Conservation (phyloP, 495 filamentous ascomycete species). For the Jackrogersella multiformis region DNA sequence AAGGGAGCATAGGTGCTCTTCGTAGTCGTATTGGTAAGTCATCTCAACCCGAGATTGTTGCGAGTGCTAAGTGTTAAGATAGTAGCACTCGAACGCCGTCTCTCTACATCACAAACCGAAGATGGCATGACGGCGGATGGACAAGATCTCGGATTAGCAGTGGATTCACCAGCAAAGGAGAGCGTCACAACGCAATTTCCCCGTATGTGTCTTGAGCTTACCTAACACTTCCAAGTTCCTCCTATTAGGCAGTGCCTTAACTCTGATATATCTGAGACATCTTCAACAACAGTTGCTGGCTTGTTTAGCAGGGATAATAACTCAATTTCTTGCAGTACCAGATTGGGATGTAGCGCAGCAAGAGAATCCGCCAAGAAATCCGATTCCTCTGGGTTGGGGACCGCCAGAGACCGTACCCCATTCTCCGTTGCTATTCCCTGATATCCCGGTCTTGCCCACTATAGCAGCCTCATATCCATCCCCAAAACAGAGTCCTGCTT, state of each 20-base stretch:
- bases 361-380: constrained; percentile 10
- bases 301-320: constrained; percentile 10
- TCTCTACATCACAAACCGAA: constrained; percentile 46
- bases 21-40: constrained; percentile 58
- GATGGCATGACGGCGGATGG: constrained; percentile 24
- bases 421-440: constrained; percentile 34
- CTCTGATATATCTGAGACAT: constrained; percentile 35
- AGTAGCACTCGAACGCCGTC: constrained; percentile 52
- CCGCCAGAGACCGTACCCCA: constrained; percentile 24
- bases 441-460: constrained; percentile 41
- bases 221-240: constrained; percentile 21
- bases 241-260: constrained; percentile 26
- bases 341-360: constrained; percentile 34
- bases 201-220: constrained; percentile 24
- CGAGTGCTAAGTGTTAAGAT: constrained; percentile 16
- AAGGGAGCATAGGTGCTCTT: constrained; percentile 62
- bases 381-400: constrained; percentile 31
- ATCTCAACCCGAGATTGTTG: background rate
- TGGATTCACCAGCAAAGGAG: constrained; percentile 23
- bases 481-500: constrained; percentile 33
- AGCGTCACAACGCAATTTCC: constrained; percentile 20
- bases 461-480: constrained; percentile 42
- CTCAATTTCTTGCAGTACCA: constrained; percentile 24
- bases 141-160: constrained; percentile 26
- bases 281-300: constrained; percentile 28